Percentiles rank a stretch among this genome's conserved stretches.
Evolutionary conservation across 306 rosid genomes (phyloP).

Genomic region (Corylus americana): DNA sequence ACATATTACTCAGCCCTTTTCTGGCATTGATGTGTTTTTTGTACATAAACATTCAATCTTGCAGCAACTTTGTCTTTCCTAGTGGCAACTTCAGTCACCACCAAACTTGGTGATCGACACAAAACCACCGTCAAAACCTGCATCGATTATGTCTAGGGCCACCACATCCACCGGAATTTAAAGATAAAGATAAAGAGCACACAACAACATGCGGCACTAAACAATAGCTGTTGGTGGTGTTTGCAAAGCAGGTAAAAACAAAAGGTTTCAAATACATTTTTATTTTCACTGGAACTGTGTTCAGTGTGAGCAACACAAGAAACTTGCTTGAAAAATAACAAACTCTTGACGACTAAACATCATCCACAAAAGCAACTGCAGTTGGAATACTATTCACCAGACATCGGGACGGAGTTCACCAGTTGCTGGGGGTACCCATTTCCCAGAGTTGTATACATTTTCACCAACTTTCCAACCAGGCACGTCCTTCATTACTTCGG

Average conservation of each 20-base stretch:
- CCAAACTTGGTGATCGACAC: not conserved
- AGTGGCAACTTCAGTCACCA: not conserved
- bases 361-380: constrained; percentile 2
- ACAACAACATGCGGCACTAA: not conserved
- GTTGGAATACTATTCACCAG: constrained; percentile 64
- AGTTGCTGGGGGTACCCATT: constrained; percentile 94
- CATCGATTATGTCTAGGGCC: not conserved
- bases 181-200: not conserved
- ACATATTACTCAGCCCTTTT: too few species aligned
- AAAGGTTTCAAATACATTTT: constrained; percentile 40
- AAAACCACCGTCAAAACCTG: not conserved
- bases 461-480: constrained; percentile 99
- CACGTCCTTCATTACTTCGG: constrained; percentile 97
- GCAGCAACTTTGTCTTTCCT: not conserved
- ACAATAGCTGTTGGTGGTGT: constrained; percentile 9
- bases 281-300: constrained; percentile 47
- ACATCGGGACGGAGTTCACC: constrained; percentile 94
- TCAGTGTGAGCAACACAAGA: constrained; percentile 28
- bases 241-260: constrained; percentile 20
- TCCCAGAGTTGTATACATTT: constrained; percentile 86
- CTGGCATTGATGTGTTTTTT: too few species aligned
- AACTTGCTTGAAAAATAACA: constrained; percentile 25
- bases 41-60: too few species aligned
- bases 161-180: not conserved
- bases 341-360: constrained; percentile 23